Evolutionary conservation across 805 yeast species (phyloP).

Genomic region (Candida adriatica): DNA sequence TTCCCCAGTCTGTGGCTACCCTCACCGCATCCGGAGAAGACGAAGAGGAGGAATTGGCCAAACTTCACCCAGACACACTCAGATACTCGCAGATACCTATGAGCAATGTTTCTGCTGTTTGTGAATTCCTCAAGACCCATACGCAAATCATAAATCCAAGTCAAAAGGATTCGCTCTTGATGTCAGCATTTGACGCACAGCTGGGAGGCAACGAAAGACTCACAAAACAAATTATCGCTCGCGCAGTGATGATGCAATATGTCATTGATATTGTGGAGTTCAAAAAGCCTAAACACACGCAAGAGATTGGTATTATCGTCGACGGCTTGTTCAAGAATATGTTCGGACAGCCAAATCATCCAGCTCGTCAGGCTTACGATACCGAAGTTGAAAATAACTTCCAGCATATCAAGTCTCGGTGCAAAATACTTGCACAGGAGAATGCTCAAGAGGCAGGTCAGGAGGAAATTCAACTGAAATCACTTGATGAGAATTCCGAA

Average conservation of each 20-base stretch:
- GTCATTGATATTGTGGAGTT: conserved; percentile 35
- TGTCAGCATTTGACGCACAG: conserved; percentile 86
- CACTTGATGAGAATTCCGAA: conserved; percentile 78
- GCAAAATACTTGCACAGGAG: conserved; percentile 57
- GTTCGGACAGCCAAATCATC: conserved; percentile 32
- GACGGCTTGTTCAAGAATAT: conserved; percentile 64
- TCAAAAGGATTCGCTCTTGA: conserved; percentile 87
- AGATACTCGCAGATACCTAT: conserved; percentile 52
- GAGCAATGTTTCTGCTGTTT: conserved; percentile 41
- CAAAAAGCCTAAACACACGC: conserved; percentile 28
- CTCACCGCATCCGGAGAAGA: conserved; percentile 4
- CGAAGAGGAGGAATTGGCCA: conserved; percentile 19
- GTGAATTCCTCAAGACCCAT: conserved; percentile 44
- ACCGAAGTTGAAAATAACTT: conserved; percentile 71
- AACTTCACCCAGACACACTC: conserved; percentile 15
- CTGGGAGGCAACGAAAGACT: conserved; percentile 47
- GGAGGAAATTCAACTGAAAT: conserved; percentile 64
- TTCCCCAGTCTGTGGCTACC: neutral
- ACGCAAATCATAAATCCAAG: conserved; percentile 68
- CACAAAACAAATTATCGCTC: conserved; percentile 68
- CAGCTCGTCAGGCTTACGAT: conserved; percentile 63
- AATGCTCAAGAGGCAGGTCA: conserved; percentile 44
- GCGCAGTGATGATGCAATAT: conserved; percentile 75
- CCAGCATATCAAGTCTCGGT: conserved; percentile 69
- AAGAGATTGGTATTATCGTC: conserved; percentile 38